Evolutionary conservation across 2,329 filamentous ascomycete genomes (phyloP), one percentile per base, ranked within the genome.

Genomic region (Macrophomina pseudophaseolina): DNA sequence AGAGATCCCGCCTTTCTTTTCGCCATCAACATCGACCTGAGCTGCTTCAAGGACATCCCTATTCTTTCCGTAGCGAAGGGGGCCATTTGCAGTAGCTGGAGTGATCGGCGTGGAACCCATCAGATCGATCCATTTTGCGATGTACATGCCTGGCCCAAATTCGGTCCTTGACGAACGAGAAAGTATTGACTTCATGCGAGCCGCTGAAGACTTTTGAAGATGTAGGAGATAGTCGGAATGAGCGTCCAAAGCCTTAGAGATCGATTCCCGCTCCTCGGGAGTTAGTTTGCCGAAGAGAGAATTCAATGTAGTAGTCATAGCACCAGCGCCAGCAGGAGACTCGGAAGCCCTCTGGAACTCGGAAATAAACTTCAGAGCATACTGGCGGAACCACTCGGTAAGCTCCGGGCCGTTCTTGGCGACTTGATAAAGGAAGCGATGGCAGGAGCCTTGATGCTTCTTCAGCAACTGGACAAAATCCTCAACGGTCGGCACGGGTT

Each of bases 361-460:
- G 9, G 81, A 78, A 16, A 87, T 81, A 1, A 85, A 84, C 4
- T 84, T 79, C 42, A 88, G 86, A 0, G 85, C 85, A 82, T 90
- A 93, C 0, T 79, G 79, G 14, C 83, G 81, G 78, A 91, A 89
- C 68, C 86, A 85, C 4, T 84, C 81, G 65, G 85, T 85, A 4
- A 93, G 80, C 1, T 90, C 87, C 0, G 89, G 88, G 38, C 90
- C 91, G 38, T 89, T 89, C 69, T 85, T 86, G 4, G 86, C 86
- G 9, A 92, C 82, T 64, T 90, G 87, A 70, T 93, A 90, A 3
- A 93, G 74, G 81, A 91, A 94, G 62, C 85, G 87, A 78, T 92
- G 92, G 53, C 87, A 79, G 2, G 88, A 82, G 1, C 82, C 80
- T 44, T 87, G 84, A 71, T 94, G 90, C 64, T 86, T 86, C 69